phyloP scores from a whole-genome alignment of 2,329 filamentous ascomycete genomes.

The Rutstroemia sp. region DNA sequence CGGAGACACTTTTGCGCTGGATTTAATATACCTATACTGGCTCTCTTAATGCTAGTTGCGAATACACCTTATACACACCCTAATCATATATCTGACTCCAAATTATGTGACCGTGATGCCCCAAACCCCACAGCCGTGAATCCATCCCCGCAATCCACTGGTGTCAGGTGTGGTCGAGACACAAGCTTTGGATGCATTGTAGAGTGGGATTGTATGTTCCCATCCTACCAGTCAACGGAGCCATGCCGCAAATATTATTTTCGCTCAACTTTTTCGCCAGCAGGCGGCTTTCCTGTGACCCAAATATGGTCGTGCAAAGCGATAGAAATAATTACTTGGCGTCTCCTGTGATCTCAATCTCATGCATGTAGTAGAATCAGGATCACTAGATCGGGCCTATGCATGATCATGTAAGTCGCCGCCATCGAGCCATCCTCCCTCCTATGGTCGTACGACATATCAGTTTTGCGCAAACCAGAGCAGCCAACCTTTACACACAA shows the following conservation, averaged over 20 bases:
- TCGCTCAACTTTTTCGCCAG: too few species aligned
- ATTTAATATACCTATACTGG: slow-evolving; percentile 5
- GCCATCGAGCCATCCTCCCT: background rate
- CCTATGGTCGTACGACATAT: background rate
- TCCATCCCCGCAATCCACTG: too few species aligned
- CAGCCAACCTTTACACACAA: background rate
- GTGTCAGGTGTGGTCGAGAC: too few species aligned
- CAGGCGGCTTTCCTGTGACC: too few species aligned
- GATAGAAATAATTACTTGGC: background rate
- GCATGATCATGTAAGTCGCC: slow-evolving; percentile 1
- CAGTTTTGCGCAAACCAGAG: background rate
- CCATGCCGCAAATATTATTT: too few species aligned
- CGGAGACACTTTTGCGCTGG: background rate
- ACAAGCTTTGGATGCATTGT: too few species aligned
- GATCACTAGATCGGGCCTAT: slow-evolving; percentile 2
- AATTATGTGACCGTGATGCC: background rate
- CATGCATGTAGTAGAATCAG: slow-evolving; percentile 6
- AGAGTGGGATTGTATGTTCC: background rate
- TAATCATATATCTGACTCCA: too few species aligned
- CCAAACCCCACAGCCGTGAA: too few species aligned
- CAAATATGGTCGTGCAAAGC: background rate
- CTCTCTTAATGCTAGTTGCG: slow-evolving; percentile 5
- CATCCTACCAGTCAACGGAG: background rate
- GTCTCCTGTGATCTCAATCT: slow-evolving; percentile 3
- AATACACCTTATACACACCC: slow-evolving; percentile 1